Evolutionary conservation across 768 basidiomycete genomes (phyloP).

Genomic region (Tylopilus intermedius): DNA sequence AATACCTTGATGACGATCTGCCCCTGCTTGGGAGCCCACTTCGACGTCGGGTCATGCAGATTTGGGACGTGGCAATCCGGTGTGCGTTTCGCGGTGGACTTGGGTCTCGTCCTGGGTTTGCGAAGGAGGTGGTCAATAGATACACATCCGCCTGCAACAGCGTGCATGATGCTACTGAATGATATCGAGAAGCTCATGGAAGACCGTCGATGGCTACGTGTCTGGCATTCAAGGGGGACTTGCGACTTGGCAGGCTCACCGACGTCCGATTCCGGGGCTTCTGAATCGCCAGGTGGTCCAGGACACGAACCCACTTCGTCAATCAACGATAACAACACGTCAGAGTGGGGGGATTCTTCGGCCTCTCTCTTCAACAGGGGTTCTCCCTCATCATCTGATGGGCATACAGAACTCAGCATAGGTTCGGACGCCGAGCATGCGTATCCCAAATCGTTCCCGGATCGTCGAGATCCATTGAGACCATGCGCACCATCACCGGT

Average conservation of each 20-base stretch:
- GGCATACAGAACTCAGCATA: background rate
- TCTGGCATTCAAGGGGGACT: background rate
- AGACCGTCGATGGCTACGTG: constrained; percentile 9
- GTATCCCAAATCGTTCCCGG: background rate
- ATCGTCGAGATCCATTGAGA: background rate
- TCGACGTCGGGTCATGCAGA: constrained; percentile 1
- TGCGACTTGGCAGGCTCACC: background rate
- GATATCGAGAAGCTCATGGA: constrained; percentile 15
- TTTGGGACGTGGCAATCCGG: background rate
- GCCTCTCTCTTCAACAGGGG: constrained; percentile 1
- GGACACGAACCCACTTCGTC: constrained; percentile 4
- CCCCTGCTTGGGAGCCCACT: constrained; percentile 33
- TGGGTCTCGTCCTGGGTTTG: constrained; percentile 9
- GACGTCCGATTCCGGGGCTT: background rate
- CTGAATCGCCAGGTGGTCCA: background rate
- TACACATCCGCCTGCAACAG: constrained; percentile 12
- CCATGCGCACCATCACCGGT: background rate
- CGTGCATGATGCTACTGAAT: constrained; percentile 11
- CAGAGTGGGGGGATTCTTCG: constrained; percentile 10
- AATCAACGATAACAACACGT: constrained; percentile 10
- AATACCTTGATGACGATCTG: constrained; percentile 38
- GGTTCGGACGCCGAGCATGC: constrained; percentile 14
- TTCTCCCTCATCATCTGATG: constrained; percentile 7
- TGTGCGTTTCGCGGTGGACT: background rate
- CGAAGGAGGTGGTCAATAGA: constrained; percentile 17